A percentile compares a stretch with the other conserved stretches of the same genome.
phyloP scores from a whole-genome alignment of 2,329 filamentous ascomycete species.

The Plenodomus lindquistii region DNA sequence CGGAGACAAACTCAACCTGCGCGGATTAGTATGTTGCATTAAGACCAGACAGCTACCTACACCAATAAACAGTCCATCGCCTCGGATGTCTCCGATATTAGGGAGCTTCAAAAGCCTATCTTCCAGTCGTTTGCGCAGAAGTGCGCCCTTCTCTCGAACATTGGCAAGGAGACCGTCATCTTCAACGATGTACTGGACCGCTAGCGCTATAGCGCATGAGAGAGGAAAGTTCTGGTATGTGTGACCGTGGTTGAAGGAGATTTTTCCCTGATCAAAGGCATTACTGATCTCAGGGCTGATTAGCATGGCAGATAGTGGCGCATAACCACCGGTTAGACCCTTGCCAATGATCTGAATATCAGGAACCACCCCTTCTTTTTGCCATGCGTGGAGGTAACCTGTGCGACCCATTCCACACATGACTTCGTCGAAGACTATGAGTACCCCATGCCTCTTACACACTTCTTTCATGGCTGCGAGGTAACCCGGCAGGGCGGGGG shows the following conservation, averaged over 20 bases:
- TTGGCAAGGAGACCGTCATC: conserved; percentile 63
- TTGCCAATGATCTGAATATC: conserved; percentile 71
- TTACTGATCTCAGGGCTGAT: conserved; percentile 57
- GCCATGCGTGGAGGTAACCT: conserved; percentile 65
- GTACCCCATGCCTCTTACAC: conserved; percentile 71
- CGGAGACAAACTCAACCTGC: conserved; percentile 62
- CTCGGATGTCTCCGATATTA: conserved; percentile 64
- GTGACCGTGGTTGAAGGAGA: conserved; percentile 62
- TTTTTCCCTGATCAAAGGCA: conserved; percentile 51
- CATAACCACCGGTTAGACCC: conserved; percentile 66
- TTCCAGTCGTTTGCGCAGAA: conserved; percentile 52
- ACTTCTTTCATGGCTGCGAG: conserved; percentile 68
- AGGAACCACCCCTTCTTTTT: conserved; percentile 61
- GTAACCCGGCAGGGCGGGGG: conserved; percentile 69
- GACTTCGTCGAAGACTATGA: conserved; percentile 79
- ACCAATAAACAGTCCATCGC: conserved; percentile 62
- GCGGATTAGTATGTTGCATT: conserved; percentile 8
- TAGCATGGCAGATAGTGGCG: conserved; percentile 64
- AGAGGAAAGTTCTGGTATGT: conserved; percentile 67
- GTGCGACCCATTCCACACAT: conserved; percentile 70
- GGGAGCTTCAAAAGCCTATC: conserved; percentile 49
- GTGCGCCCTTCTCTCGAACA: conserved; percentile 57
- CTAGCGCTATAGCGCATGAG: conserved; percentile 64
- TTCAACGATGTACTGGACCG: conserved; percentile 63
- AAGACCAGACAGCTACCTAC: conserved; percentile 43